Percentiles rank a stretch among this genome's conserved stretches.
Evolutionary conservation across 169 alveolate species (phyloP).

Genomic region (Plasmodium yoelii): DNA sequence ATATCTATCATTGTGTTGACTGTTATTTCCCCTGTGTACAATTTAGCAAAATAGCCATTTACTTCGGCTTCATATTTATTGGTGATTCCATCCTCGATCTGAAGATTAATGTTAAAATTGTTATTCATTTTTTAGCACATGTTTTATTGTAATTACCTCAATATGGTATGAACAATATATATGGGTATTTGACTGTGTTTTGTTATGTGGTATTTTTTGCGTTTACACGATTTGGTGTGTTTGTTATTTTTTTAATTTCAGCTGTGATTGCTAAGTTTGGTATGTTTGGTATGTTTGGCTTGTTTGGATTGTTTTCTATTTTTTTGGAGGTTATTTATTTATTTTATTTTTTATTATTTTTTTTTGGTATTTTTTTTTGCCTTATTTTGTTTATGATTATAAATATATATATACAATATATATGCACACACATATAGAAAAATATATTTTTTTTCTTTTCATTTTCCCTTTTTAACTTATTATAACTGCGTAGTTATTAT

Average conservation of each 20-base stretch:
- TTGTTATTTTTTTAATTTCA: too few species aligned
- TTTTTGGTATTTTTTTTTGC: not conserved
- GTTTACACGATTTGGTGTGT: too few species aligned
- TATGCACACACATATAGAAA: slow-evolving; percentile 6
- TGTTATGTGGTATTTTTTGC: too few species aligned
- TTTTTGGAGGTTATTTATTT: slow-evolving; percentile 3
- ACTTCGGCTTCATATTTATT: slow-evolving; percentile 81
- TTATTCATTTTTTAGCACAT: slow-evolving; percentile 63
- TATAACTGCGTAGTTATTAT: not conserved
- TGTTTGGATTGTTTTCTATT: not conserved
- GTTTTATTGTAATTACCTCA: slow-evolving; percentile 29
- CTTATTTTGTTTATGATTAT: slow-evolving; percentile 3
- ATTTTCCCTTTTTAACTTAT: slow-evolving; percentile 5
- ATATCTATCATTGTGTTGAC: slow-evolving; percentile 85
- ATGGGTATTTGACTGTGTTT: too few species aligned
- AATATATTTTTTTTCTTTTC: slow-evolving; percentile 13
- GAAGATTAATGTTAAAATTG: slow-evolving; percentile 73
- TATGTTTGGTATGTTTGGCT: too few species aligned
- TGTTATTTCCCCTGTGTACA: slow-evolving; percentile 84
- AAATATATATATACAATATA: slow-evolving; percentile 8
- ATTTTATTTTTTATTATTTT: not conserved
- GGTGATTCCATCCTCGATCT: slow-evolving; percentile 66
- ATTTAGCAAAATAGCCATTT: slow-evolving; percentile 82
- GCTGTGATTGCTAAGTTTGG: too few species aligned
- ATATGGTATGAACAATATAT: not conserved